Base-by-base conservation (phyloP, 2,329 filamentous ascomycete genomes). In the Hirsutella thompsonii region DNA sequence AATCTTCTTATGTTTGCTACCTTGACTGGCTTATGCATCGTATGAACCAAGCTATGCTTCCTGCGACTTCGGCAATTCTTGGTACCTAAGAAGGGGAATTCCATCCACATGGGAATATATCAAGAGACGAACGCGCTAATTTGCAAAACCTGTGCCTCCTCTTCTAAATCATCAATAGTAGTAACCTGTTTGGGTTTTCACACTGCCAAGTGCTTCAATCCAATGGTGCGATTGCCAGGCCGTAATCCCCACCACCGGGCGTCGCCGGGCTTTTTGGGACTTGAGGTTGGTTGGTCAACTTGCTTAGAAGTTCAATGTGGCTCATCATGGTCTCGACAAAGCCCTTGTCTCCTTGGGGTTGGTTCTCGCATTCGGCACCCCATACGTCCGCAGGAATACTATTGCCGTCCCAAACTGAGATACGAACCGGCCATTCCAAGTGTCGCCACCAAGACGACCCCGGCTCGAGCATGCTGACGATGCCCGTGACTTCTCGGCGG, bases 401-500 rank as follows among this genome's bases (percentile, higher is more conserved):
- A 39, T 58, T 54, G 18, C 69, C 66, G 23, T 77, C 72, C 54
- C 71, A 72, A n/a, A 77, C 55, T 4, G 72, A 73, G 37, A 79
- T 74, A 9, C 70, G 66, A 40, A 77, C 61, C 1, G 74, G 73
- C 74, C 74, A 79, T 49, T 77, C 72, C 5, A 79, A 61, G 47
- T 76, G 72, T 28, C 69, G 66, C 74, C 73, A 77, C 74, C 74
- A 79, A 39, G 66, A 62, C 20, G 72, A 76, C 37, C 74, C 70
- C 2, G 68, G 64, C 50, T 76, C 70, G 52, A 79, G 78, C 29
- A 77, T 57, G 29, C 68, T 69, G 18, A 76, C 68, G 20, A 83
- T 68, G 18, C 79, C 78, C 53, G 76, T 71, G 14, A 85, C 74
- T 49, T 85, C 76, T 42, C 76, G 70, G 14, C 72, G 69, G 8